Base-by-base conservation (phyloP, 176 grass and related monocot genomes). In the Oryza coarctata region DNA sequence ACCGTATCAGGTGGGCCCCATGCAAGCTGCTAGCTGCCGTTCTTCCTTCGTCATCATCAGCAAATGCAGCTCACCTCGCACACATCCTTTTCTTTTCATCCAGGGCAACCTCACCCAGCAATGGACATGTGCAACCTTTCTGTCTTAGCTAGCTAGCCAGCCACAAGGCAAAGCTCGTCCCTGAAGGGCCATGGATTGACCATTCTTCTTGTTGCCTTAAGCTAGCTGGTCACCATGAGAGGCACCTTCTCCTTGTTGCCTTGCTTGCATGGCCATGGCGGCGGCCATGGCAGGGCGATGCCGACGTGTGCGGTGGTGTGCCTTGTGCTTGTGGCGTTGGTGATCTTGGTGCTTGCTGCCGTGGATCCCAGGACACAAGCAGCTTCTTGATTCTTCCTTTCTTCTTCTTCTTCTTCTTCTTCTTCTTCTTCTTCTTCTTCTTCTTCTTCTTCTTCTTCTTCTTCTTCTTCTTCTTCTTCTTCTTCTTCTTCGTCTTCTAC, bases 71-170 rank as follows among this genome's bases (percentile, higher is more conserved):
- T n/a, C 50, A 0, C 14, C 81, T 12, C 81, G 23, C 81, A 65
- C 76, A 30, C 70, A 77, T 89, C 65, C 83, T 35, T 89, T 86
- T 57, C 88, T 82, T 89, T 83, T 40, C 39, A 40, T 30, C 78
- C 65, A 44, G 82, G 88, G 27, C 78, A 82, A 77, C 49, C 6
- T 73, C 43, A 29, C 69, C 25, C 2, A 39, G 6, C 13, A 8
- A 75, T 34, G 35, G 23, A 43, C 17, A 57, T 64, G 52, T 70
- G 17, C 77, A 83, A 83, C 49, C 76, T 84, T 80, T 29, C 43
- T 6, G 28, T 52, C n/a, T 28, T 20, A 22, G 52, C 52, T 4
- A 50, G 44, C 14, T 38, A 18, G 18, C 67, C 66, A 29, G 78
- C 13, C 60, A 9, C 61, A 76, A 58, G 36, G 41, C 25, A 3